A percentile compares a stretch with the other conserved stretches of the same genome.
Evolutionary conservation across 2,329 filamentous ascomycete genomes (phyloP).

Genomic region (Parastagonospora nodorum): DNA sequence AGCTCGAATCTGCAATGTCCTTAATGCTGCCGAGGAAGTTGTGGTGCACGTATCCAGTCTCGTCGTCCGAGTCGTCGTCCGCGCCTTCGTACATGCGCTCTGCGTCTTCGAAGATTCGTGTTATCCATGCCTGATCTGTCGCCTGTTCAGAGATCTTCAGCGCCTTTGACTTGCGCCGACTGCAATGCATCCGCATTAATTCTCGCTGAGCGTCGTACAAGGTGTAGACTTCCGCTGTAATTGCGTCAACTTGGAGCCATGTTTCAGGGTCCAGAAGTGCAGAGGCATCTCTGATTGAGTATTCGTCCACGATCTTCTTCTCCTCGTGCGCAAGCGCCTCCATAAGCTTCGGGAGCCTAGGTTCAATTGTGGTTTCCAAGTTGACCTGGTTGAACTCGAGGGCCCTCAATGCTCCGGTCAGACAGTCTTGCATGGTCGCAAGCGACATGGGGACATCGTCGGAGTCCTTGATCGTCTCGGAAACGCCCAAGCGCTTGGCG

Average conservation of each 20-base stretch:
- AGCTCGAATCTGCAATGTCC: constrained; percentile 4
- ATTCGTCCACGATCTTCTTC: background rate
- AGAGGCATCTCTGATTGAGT: constrained; percentile 2
- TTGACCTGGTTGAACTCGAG: background rate
- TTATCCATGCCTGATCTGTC: constrained; percentile 18
- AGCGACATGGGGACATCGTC: constrained; percentile 12
- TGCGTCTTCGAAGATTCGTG: constrained; percentile 14
- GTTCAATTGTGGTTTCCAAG: background rate
- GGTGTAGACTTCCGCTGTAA: constrained; percentile 1
- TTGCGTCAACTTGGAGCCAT: constrained; percentile 12
- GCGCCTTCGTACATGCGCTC: constrained; percentile 4
- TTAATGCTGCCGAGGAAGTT: constrained; percentile 22
- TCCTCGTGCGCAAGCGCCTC: constrained; percentile 7
- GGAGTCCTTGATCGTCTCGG: constrained; percentile 1
- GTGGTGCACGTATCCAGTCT: constrained; percentile 15
- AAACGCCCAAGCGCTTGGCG: constrained; percentile 5
- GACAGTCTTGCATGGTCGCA: constrained; percentile 4
- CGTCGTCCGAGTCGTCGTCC: constrained; percentile 1
- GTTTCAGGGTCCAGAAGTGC: constrained; percentile 7
- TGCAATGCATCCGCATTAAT: constrained; percentile 9
- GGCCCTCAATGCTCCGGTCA: constrained; percentile 4
- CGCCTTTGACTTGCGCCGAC: constrained; percentile 8
- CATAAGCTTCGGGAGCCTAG: background rate
- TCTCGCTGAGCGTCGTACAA: constrained; percentile 21
- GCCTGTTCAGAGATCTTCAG: constrained; percentile 2